Conservation (phyloP, 805 yeast genomes). For the Jamesozyma gamospora region DNA sequence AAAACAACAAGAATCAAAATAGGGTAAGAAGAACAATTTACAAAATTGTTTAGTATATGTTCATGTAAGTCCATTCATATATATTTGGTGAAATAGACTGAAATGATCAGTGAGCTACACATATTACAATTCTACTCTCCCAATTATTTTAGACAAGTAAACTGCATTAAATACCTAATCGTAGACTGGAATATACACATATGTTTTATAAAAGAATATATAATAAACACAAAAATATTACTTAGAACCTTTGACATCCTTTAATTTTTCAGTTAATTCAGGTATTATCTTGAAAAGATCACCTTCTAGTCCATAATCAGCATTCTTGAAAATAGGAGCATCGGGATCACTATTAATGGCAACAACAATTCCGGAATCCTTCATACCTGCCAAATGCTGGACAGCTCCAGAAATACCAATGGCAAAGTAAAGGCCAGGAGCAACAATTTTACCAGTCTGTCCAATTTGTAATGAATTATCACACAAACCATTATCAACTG, state of each 20-base stretch:
- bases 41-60: no score
- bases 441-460: conserved; percentile 96
- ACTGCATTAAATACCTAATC: no score
- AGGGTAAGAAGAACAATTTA: no score
- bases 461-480: conserved; percentile 96
- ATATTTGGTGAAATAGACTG: no score
- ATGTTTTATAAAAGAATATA: no score
- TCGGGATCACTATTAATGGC: conserved; percentile 93
- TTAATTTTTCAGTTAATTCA: conserved; percentile 63
- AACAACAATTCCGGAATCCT: conserved; percentile 85
- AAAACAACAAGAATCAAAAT: no score
- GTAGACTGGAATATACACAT: no score
- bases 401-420: conserved; percentile 95
- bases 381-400: conserved; percentile 98
- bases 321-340: conserved; percentile 84
- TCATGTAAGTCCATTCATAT: no score
- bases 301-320: conserved; percentile 84
- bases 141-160: no score
- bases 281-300: conserved; percentile 82
- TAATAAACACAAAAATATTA: neutral
- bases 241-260: neutral
- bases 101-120: no score
- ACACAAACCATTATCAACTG: conserved; percentile 91
- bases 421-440: conserved; percentile 90
- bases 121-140: no score